Evolutionary conservation across 768 basidiomycete genomes (phyloP), one percentile per base, ranked within the genome.

Genomic region (Pisolithus albus): DNA sequence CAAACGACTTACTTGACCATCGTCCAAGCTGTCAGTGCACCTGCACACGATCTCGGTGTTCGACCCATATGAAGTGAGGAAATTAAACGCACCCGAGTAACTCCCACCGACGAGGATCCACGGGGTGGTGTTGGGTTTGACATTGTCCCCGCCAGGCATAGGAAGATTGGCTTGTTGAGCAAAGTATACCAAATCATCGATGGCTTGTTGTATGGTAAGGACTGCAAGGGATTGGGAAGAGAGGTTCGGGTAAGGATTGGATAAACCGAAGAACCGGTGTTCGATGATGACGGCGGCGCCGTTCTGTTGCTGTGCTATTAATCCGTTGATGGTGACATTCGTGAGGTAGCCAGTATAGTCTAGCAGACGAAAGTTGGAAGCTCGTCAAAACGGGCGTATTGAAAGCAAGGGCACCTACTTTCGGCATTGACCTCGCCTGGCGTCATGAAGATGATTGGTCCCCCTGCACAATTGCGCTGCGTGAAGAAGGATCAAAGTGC

Each of bases 181-280:
- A 59, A 88, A 88, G 64, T 83, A 84, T 15, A 73, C 83, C 36
- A 87, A 65, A 59, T 88, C 86, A 46, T 86, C 81, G 55, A 86
- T 80, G 9, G 84, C 83, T 67, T 88, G 86, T 61, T 86, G 81
- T 44, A 88, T 75, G 1, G 83, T 87, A 61, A 83, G 82, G 11
- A 79, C 56, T 43, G 68, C 65, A 41, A 88, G 67, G 59, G 81
- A 86, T 57, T 75, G 64, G 28, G 76, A 76, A 32, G 71, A 77
- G 24, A 88, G 74, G 62, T 87, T 74, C 18, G 75, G 69, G 45
- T 73, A 75, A 4, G 86, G 86, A 61, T 86, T 89, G 52, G 85
- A 88, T n/a, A 77, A 66, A 13, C 86, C 86, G 55, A 81, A 88
- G 72, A 83, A 89, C 21, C 87, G 76, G 59, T 88, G 86, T 59